phyloP scores from a whole-genome alignment of 768 basidiomycete genomes.

The Suillus alpinus region DNA sequence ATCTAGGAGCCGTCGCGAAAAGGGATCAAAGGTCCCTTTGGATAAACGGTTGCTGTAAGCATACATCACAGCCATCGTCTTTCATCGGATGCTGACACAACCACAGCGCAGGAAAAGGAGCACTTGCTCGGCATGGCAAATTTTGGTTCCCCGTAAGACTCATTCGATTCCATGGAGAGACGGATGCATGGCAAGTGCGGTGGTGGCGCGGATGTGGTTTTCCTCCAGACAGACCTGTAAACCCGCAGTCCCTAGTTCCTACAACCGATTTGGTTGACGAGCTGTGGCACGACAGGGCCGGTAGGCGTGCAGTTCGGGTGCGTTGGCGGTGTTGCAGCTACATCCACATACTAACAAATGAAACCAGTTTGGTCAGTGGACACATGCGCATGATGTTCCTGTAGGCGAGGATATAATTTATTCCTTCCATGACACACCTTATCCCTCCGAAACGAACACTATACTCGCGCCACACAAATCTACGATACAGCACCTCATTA shows the following conservation, averaged over 20 bases:
- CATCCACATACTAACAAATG: not conserved
- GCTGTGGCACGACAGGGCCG: not conserved
- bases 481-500: too few relatives aligned
- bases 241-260: not conserved
- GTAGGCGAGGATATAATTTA: not conserved
- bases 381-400: not conserved
- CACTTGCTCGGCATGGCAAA: not conserved
- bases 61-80: not conserved
- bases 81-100: not conserved
- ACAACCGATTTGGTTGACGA: not conserved
- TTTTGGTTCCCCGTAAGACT: not conserved
- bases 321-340: not conserved
- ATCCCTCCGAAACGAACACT: not conserved
- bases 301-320: not conserved
- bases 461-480: not conserved
- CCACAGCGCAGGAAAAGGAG: not conserved
- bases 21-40: too few relatives aligned
- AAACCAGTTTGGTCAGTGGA: not conserved
- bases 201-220: not conserved
- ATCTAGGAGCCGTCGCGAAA: too few relatives aligned
- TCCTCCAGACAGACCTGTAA: not conserved
- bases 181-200: not conserved
- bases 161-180: not conserved
- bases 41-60: too few relatives aligned
- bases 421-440: not conserved